phyloP scores from a whole-genome alignment of 495 filamentous ascomycete genomes.

The Penicillium roqueforti region DNA sequence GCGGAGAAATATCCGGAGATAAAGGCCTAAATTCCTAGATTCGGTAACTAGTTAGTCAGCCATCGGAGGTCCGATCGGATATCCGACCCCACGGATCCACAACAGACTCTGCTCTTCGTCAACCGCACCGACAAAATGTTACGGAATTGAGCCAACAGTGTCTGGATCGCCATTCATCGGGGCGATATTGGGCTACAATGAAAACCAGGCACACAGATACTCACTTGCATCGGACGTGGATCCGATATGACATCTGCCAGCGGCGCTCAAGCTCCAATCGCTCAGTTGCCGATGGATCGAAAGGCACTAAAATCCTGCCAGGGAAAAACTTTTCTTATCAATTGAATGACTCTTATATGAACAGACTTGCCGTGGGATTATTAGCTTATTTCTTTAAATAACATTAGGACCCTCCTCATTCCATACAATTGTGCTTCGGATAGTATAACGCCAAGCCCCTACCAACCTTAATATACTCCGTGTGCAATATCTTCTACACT shows the following conservation, averaged over 20 bases:
- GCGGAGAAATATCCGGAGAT: neutral
- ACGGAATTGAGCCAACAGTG: slow-evolving; percentile 20
- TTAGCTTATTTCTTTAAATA: neutral
- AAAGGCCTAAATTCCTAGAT: neutral
- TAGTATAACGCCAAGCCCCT: neutral
- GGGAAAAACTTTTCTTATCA: slow-evolving; percentile 4
- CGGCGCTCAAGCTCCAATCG: slow-evolving; percentile 23
- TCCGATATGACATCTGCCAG: slow-evolving; percentile 17
- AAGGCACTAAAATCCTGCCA: slow-evolving; percentile 7
- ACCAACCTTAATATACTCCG: neutral
- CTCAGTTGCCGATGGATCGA: slow-evolving; percentile 18
- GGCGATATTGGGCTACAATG: slow-evolving; percentile 13
- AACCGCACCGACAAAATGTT: slow-evolving; percentile 13
- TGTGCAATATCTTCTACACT: neutral
- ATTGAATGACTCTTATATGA: slow-evolving; percentile 5
- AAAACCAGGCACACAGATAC: neutral
- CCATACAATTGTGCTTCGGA: neutral
- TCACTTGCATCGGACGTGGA: slow-evolving; percentile 16
- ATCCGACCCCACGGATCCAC: slow-evolving; percentile 26
- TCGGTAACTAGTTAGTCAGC: neutral
- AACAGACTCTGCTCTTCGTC: neutral
- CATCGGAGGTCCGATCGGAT: slow-evolving; percentile 23
- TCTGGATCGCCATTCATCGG: slow-evolving; percentile 12
- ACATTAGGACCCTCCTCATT: neutral
- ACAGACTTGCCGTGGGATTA: neutral